Evolutionary conservation across 441 rosid genomes (phyloP).

Genomic region (Dalechampia spathulata): DNA sequence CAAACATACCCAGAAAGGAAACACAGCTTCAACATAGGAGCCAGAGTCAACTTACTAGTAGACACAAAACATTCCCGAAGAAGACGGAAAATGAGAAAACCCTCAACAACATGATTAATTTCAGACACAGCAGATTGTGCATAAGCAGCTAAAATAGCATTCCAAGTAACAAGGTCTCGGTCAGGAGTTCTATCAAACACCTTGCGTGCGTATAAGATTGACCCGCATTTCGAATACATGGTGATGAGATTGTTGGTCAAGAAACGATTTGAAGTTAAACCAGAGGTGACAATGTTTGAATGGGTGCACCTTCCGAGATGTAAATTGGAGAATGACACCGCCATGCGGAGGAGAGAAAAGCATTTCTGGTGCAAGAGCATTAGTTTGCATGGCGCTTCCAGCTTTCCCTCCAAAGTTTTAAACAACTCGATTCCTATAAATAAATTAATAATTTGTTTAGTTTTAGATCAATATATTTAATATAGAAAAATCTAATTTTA

Average conservation of each 20-base stretch:
- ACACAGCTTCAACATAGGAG: conserved; percentile 22
- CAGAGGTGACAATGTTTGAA: conserved; percentile 18
- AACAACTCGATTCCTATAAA: too few species aligned
- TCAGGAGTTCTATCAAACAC: conserved; percentile 25
- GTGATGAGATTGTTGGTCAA: conserved; percentile 24
- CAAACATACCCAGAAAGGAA: conserved; percentile 18
- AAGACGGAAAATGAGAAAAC: conserved; percentile 20
- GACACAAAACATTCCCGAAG: conserved; percentile 12
- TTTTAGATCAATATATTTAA: too few species aligned
- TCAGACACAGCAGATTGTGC: conserved; percentile 14
- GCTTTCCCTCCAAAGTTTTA: too few species aligned
- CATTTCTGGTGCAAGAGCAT: too few species aligned
- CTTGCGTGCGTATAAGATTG: conserved; percentile 14
- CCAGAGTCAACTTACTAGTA: conserved; percentile 19
- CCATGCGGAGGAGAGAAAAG: conserved; percentile 24
- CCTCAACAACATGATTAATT: conserved; percentile 15
- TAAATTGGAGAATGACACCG: conserved; percentile 19
- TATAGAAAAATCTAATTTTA: too few species aligned
- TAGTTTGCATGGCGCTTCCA: too few species aligned
- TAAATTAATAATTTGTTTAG: too few species aligned
- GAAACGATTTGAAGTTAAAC: conserved; percentile 17
- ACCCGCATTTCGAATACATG: conserved; percentile 22
- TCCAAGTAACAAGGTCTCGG: conserved; percentile 28
- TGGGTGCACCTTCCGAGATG: conserved; percentile 23
- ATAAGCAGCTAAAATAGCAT: conserved; percentile 27